These are phyloP conservation scores for Mycena haematopus DNA, from an alignment of 768 basidiomycete species.

Conservation along the genomic window DNA sequence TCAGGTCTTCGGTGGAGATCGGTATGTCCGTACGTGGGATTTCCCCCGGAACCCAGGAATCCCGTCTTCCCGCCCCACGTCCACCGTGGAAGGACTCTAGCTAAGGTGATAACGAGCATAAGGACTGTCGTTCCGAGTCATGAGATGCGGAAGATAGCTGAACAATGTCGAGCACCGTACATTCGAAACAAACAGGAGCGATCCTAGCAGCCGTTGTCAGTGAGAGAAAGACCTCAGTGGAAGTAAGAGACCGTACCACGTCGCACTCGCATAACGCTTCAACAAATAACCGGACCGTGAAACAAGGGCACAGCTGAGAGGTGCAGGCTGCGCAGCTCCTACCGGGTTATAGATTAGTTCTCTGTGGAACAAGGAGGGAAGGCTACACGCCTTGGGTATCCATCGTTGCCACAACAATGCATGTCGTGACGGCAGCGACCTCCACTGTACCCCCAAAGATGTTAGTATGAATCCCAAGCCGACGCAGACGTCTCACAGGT, in stretches of 20 bases:
- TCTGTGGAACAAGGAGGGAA: neutral
- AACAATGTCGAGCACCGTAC: constrained; percentile 1
- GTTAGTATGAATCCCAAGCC: neutral
- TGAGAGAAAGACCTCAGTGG: neutral
- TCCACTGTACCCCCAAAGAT: constrained; percentile 8
- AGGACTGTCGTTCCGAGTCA: constrained; percentile 7
- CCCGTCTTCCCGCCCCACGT: neutral
- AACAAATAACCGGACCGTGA: constrained; percentile 14
- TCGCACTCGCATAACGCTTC: constrained; percentile 17
- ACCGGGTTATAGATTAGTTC: neutral
- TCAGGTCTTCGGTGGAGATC: neutral
- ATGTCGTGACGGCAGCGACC: constrained; percentile 1
- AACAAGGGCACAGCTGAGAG: constrained; percentile 20
- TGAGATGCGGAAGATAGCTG: neutral
- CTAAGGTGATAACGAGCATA: constrained; percentile 24
- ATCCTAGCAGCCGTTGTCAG: constrained; percentile 5
- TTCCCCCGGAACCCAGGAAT: constrained; percentile 15
- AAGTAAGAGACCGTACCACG: constrained; percentile 19
- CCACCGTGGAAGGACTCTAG: constrained; percentile 27
- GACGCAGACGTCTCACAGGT: neutral
- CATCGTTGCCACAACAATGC: constrained; percentile 9
- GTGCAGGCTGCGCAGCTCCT: constrained; percentile 19
- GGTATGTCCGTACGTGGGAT: constrained; percentile 5
- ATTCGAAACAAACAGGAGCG: constrained; percentile 30
- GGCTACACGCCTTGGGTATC: constrained; percentile 19